These are phyloP conservation scores for Penicillium cinerascens DNA, from an alignment of 495 filamentous ascomycete genomes.

Conservation along the genomic window DNA sequence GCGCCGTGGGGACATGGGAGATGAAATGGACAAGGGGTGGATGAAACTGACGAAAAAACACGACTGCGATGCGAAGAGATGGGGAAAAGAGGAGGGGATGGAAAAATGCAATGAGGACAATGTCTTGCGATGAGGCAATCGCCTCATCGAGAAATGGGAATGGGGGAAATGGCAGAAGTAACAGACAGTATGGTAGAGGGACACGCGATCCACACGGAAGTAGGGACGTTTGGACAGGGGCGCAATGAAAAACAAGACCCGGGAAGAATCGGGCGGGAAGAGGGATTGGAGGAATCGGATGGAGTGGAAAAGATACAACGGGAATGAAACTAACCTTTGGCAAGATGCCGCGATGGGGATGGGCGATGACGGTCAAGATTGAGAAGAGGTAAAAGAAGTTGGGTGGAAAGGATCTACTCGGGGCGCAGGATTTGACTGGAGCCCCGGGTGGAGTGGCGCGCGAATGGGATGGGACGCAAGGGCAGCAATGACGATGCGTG, in stretches of 20 bases:
- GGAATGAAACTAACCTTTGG: background rate
- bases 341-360: background rate
- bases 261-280: background rate
- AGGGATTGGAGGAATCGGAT: background rate
- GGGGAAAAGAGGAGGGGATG: background rate
- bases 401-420: slow-evolving; percentile 12
- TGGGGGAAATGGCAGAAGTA: background rate
- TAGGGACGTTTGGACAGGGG: background rate
- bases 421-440: slow-evolving; percentile 16
- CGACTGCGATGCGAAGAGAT: background rate
- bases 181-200: background rate
- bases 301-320: background rate
- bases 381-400: background rate
- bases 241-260: background rate
- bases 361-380: background rate
- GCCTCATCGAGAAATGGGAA: background rate
- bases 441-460: slow-evolving; percentile 2
- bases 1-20: background rate
- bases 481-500: background rate
- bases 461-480: background rate
- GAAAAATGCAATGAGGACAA: background rate
- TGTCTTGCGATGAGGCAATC: background rate
- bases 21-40: background rate
- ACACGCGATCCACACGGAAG: background rate
- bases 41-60: background rate